phyloP scores from a whole-genome alignment of 148 eudicot genomes.

The Rhododendron molle region DNA sequence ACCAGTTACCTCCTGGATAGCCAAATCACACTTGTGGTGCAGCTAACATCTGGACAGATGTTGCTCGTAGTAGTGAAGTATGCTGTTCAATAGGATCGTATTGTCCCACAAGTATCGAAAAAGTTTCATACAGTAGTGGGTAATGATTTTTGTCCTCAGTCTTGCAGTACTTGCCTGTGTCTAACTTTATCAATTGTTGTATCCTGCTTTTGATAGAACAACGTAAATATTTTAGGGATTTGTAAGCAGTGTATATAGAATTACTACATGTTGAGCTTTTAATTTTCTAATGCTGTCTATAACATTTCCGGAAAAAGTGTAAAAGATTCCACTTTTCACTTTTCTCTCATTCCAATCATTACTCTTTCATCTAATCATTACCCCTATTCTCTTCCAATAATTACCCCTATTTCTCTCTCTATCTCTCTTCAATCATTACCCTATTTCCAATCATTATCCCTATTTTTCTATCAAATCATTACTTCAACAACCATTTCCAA shows the following conservation, averaged over 20 bases:
- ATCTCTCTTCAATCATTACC: no score
- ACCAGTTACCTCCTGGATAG: slow-evolving; percentile 59
- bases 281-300: no score
- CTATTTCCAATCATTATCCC: no score
- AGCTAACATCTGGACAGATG: slow-evolving; percentile 88
- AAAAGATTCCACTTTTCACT: no score
- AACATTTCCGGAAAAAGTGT: no score
- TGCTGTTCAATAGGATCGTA: slow-evolving; percentile 88
- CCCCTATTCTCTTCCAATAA: no score
- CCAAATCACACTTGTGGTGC: slow-evolving; percentile 85
- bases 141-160: slow-evolving; percentile 26
- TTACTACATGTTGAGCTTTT: neutral
- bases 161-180: neutral
- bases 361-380: no score
- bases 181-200: neutral
- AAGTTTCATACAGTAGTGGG: slow-evolving; percentile 63
- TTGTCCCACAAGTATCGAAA: slow-evolving; percentile 62
- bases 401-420: no score
- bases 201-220: neutral
- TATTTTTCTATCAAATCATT: no score
- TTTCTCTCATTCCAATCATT: no score
- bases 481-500: no score
- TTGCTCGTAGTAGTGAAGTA: slow-evolving; percentile 35
- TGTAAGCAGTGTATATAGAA: neutral
- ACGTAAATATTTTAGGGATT: neutral